Percentiles rank a stretch among this genome's conserved stretches.
Evolutionary conservation across 192 early-diverging fungal species (phyloP).

Genomic region (Coemansia sp.): DNA sequence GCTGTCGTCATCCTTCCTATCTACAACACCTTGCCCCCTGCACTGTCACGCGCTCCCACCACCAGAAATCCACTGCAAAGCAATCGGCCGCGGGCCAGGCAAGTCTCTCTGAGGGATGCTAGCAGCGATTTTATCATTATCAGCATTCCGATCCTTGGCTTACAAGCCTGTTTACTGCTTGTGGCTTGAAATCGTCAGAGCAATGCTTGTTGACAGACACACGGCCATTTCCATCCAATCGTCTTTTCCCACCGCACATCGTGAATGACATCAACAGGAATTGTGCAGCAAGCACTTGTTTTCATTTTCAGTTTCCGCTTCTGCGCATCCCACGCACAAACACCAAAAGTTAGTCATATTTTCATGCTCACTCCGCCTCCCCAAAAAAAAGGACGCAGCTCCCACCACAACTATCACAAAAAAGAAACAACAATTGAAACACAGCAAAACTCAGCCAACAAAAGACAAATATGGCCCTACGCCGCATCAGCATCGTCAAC

Average conservation of each 20-base stretch:
- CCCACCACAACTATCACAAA: no score
- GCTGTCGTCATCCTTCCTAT: no score
- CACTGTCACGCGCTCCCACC: no score
- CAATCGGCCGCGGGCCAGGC: no score
- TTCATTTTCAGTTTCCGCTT: neutral
- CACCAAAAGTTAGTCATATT: neutral
- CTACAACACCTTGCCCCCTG: no score
- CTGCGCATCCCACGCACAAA: conserved; percentile 17
- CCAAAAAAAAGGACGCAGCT: no score
- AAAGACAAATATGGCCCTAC: neutral
- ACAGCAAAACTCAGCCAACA: neutral
- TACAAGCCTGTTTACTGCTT: no score
- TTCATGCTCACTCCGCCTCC: neutral
- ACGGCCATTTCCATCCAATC: conserved; percentile 37
- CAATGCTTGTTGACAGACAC: neutral
- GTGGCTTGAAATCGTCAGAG: neutral
- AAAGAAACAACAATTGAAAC: neutral
- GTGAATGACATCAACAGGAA: neutral
- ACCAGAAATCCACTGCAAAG: no score
- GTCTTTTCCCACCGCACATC: conserved; percentile 6
- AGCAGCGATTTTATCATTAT: no score
- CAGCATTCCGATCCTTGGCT: no score
- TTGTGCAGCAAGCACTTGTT: neutral
- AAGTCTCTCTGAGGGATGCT: no score
- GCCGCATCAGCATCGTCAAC: conserved; percentile 30